Percentiles rank a stretch among this genome's conserved stretches.
phyloP scores from a whole-genome alignment of 2,329 filamentous ascomycete genomes.

The Basipetospora chlamydospora region DNA sequence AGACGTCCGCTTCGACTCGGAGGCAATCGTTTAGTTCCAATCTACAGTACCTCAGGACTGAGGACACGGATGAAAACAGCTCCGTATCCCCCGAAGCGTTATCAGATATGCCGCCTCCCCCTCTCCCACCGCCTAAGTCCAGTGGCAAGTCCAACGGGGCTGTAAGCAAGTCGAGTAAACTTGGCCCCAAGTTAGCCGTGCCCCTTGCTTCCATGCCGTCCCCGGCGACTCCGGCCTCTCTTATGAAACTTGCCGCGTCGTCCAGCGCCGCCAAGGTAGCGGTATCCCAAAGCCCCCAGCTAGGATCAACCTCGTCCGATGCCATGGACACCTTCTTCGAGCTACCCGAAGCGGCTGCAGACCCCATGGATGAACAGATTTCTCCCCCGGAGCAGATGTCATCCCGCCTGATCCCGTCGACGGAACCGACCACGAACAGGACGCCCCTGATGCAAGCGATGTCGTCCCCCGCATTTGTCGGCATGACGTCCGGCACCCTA shows the following conservation, averaged over 20 bases:
- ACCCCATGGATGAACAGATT: conserved; percentile 19
- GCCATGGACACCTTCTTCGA: conserved; percentile 25
- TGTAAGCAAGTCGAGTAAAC: conserved; percentile 4
- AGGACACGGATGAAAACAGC: conserved; percentile 48
- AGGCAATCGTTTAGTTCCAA: conserved; percentile 6
- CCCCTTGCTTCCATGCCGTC: conserved; percentile 9
- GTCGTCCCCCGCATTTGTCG: conserved; percentile 32
- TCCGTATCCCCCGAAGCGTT: conserved; percentile 50
- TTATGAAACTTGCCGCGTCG: conserved; percentile 61
- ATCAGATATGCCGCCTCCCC: conserved; percentile 52
- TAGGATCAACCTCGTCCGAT: not conserved
- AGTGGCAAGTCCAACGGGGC: not conserved
- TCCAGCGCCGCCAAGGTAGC: conserved; percentile 9
- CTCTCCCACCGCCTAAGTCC: conserved; percentile 50
- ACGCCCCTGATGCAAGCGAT: conserved; percentile 33
- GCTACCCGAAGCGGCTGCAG: conserved; percentile 57
- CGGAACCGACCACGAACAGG: conserved; percentile 17
- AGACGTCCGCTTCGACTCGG: conserved; percentile 11
- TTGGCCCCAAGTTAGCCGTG: conserved; percentile 7
- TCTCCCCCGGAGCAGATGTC: conserved; percentile 20
- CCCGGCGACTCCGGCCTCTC: conserved; percentile 72
- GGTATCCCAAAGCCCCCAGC: not conserved
- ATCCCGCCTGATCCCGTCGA: too few species aligned
- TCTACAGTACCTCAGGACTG: conserved; percentile 19
- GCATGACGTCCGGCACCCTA: conserved; percentile 22